Percentiles rank a stretch among this genome's conserved stretches.
Evolutionary conservation across 345 rosid genomes (phyloP).

Genomic region (Dovyalis caffra): DNA sequence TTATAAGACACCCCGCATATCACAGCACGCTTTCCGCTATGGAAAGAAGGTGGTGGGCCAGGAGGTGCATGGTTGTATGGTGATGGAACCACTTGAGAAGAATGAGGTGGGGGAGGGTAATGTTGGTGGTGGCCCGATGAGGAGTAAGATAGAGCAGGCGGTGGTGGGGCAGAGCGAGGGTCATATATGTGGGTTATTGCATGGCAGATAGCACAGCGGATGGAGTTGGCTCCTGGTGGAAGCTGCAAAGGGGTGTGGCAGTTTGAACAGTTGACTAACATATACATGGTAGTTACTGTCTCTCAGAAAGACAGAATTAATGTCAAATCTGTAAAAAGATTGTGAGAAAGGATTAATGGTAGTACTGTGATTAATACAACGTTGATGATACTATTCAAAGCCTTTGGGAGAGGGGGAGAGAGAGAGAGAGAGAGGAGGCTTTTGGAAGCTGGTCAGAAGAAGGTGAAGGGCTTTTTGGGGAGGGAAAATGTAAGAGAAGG

Average conservation of each 20-base stretch:
- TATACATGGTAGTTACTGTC: slow-evolving; percentile 23
- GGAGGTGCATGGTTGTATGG: slow-evolving; percentile 51
- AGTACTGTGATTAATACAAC: too few relatives aligned
- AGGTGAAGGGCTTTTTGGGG: too few relatives aligned
- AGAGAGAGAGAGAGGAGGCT: too few relatives aligned
- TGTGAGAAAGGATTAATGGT: too few relatives aligned
- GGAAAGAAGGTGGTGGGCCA: slow-evolving; percentile 46
- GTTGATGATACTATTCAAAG: too few relatives aligned
- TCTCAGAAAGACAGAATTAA: too few relatives aligned
- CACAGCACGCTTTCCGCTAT: slow-evolving; percentile 77
- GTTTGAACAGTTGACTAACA: slow-evolving; percentile 67
- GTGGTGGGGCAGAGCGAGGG: slow-evolving; percentile 25
- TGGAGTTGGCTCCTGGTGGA: slow-evolving; percentile 60
- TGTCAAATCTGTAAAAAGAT: too few relatives aligned
- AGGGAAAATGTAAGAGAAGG: too few relatives aligned
- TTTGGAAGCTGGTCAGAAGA: too few relatives aligned
- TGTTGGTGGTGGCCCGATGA: slow-evolving; percentile 14
- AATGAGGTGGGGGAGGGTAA: slow-evolving; percentile 13
- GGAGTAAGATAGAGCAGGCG: neutral
- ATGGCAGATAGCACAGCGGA: slow-evolving; percentile 75
- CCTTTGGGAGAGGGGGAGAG: too few relatives aligned
- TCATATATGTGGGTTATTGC: slow-evolving; percentile 47
- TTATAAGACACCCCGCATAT: slow-evolving; percentile 68
- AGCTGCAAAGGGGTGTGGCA: slow-evolving; percentile 68
- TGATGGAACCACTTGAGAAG: slow-evolving; percentile 26